phyloP scores from a whole-genome alignment of 1,284 basidiomycete species.

The Calocybe gambosa region DNA sequence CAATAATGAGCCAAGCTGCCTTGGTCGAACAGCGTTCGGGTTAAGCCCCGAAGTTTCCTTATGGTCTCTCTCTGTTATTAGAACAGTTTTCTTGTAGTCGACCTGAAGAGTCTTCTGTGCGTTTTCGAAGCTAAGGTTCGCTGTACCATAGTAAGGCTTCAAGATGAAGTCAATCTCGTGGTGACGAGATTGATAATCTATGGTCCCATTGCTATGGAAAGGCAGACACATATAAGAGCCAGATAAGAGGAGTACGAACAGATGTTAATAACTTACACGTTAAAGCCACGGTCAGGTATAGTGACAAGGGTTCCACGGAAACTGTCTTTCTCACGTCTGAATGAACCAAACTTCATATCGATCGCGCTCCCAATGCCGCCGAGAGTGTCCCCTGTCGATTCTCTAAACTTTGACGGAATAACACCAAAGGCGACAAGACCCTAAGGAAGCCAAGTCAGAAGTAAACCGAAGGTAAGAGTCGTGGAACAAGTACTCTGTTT shows the following conservation, averaged over 20 bases:
- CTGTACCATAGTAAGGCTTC: constrained; percentile 45
- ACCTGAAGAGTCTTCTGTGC: constrained; percentile 51
- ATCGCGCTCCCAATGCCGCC: constrained; percentile 38
- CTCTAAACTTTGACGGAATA: constrained; percentile 33
- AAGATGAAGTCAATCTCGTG: constrained; percentile 51
- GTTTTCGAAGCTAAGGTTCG: constrained; percentile 41
- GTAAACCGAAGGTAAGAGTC: neutral
- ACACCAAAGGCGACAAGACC: constrained; percentile 37
- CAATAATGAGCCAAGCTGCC: constrained; percentile 26
- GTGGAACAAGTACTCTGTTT: constrained; percentile 21
- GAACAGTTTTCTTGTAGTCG: constrained; percentile 45
- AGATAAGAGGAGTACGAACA: constrained; percentile 27
- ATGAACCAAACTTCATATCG: constrained; percentile 30
- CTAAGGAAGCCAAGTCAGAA: constrained; percentile 11
- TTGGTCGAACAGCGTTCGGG: constrained; percentile 39
- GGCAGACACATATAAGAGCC: constrained; percentile 44
- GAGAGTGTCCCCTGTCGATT: constrained; percentile 36
- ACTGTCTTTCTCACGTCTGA: constrained; percentile 15
- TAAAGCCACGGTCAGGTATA: constrained; percentile 50
- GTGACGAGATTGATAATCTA: constrained; percentile 14
- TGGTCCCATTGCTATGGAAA: constrained; percentile 25
- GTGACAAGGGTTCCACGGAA: constrained; percentile 39
- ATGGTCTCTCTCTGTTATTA: constrained; percentile 47
- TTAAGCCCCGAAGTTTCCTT: constrained; percentile 60
- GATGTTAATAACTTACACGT: constrained; percentile 27